Percentiles rank a stretch among this genome's conserved stretches.
Evolutionary conservation across 1,139 yeast genomes (phyloP).

Genomic region (Nadsonia starkeyi-henricii): DNA sequence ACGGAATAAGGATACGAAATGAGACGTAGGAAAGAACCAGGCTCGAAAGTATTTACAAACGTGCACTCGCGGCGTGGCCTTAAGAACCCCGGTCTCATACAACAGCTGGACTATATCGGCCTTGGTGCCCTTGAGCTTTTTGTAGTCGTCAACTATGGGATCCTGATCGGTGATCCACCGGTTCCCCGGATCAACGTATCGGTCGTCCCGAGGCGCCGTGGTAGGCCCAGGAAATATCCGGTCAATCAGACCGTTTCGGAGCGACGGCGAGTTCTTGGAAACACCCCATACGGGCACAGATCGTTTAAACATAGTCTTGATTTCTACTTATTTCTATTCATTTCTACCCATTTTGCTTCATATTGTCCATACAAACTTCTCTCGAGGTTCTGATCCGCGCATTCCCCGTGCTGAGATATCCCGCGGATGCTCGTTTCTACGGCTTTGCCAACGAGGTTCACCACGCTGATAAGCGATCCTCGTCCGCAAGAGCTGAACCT

Average conservation of each 20-base stretch:
- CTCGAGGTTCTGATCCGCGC: too few species aligned
- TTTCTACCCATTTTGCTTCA: too few species aligned
- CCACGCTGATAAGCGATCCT: too few species aligned
- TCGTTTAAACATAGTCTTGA: too few species aligned
- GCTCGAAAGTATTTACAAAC: slow-evolving; percentile 11
- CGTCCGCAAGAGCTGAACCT: too few species aligned
- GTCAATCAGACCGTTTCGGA: neutral
- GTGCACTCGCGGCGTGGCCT: slow-evolving; percentile 10
- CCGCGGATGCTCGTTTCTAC: too few species aligned
- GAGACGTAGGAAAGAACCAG: slow-evolving; percentile 33
- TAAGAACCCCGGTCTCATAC: slow-evolving; percentile 10
- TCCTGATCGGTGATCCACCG: neutral
- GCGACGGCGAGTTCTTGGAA: too few species aligned
- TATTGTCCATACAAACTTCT: too few species aligned
- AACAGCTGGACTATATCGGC: slow-evolving; percentile 1
- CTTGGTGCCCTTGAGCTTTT: neutral
- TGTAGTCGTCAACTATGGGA: neutral
- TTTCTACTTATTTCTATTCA: too few species aligned
- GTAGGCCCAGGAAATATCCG: neutral
- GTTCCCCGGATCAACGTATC: neutral
- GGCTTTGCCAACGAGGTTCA: too few species aligned
- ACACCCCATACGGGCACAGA: too few species aligned
- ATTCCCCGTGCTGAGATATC: too few species aligned
- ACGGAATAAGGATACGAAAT: slow-evolving; percentile 32
- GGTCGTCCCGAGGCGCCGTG: neutral